Evolutionary conservation across 1,284 basidiomycete species (phyloP), one percentile per base, ranked within the genome.

Genomic region (Peniophora sp.): DNA sequence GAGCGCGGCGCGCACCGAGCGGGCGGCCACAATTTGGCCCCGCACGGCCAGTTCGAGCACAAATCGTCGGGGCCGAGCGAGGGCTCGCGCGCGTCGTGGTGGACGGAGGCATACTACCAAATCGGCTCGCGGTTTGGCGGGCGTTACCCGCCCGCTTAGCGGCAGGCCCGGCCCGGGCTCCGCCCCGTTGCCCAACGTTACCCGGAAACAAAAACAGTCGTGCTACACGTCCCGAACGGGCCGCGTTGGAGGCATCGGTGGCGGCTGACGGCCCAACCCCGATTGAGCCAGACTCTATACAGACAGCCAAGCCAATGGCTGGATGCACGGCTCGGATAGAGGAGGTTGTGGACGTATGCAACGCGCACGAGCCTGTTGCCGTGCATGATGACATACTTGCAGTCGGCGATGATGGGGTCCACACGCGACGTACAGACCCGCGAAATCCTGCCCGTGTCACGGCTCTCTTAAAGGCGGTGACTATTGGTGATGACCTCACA

Each of bases 361-460:
- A 36, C n/a, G 11, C 10, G 35, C 35, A 10, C 10, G 11, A 10
- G 35, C 35, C n/a, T n/a, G 35, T 36, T 10, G 10, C 35, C 10
- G 35, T 10, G n/a, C 35, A 36, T 10, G 39, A 41, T 8, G n/a
- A 41, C 15, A n/a, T 17, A 8, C 15, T 17, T 22, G n/a, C 39
- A 6, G 39, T 41, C 15, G 14, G 18, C 43, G 14, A 46, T 50
- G 39, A 41, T 22, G 39, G 39, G 15, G 20, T 41, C 5, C 20
- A 41, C 15, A 41, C 39, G 8, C 15, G 39, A 22, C 20, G n/a
- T 8, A 54, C 49, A 0, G 55, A 62, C 14, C 63, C 64, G 0
- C 59, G 61, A 51, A 58, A 60, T 20, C 24, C 41, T 3, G 58
- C 54, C 32, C 50, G 59, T 1, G 59, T 67, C 0, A 46, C 49